These are phyloP conservation scores for Sporormia fimetaria DNA, from an alignment of 495 filamentous ascomycete genomes.

Conservation along the genomic window DNA sequence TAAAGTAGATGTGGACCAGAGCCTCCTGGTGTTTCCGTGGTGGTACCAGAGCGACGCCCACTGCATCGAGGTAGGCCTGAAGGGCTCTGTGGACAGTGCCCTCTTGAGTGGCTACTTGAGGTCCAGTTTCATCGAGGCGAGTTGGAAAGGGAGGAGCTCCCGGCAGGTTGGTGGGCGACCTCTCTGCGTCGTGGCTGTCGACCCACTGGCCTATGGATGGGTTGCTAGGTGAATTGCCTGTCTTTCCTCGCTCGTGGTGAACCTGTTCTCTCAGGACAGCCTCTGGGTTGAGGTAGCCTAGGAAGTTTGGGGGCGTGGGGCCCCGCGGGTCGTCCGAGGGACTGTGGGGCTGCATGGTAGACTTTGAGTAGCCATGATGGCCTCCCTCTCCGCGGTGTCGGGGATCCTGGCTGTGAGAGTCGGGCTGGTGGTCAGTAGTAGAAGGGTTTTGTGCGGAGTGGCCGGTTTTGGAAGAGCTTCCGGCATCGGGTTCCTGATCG, in stretches of 20 bases:
- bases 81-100: constrained; percentile 20
- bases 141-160: constrained; percentile 2
- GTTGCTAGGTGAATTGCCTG: constrained; percentile 6
- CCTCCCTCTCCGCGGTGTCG: neutral
- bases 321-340: constrained; percentile 10
- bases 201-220: constrained; percentile 24
- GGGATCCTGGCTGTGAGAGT: constrained; percentile 3
- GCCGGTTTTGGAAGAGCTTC: constrained; percentile 22
- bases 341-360: constrained; percentile 14
- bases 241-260: constrained; percentile 14
- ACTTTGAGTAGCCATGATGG: constrained; percentile 3
- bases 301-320: constrained; percentile 24
- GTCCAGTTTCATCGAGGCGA: constrained; percentile 13
- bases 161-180: constrained; percentile 2
- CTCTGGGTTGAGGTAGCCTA: constrained; percentile 28
- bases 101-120: constrained; percentile 6
- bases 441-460: constrained; percentile 10
- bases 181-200: constrained; percentile 13
- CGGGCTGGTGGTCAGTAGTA: constrained; percentile 9
- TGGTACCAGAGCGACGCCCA: constrained; percentile 22
- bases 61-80: constrained; percentile 24
- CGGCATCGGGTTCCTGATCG: constrained; percentile 20
- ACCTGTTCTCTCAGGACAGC: constrained; percentile 25
- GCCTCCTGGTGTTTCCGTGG: constrained; percentile 23
- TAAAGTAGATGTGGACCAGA: constrained; percentile 30